Conservation (phyloP, 75 land plant genomes). For the Chamaecyparis obtusa region DNA sequence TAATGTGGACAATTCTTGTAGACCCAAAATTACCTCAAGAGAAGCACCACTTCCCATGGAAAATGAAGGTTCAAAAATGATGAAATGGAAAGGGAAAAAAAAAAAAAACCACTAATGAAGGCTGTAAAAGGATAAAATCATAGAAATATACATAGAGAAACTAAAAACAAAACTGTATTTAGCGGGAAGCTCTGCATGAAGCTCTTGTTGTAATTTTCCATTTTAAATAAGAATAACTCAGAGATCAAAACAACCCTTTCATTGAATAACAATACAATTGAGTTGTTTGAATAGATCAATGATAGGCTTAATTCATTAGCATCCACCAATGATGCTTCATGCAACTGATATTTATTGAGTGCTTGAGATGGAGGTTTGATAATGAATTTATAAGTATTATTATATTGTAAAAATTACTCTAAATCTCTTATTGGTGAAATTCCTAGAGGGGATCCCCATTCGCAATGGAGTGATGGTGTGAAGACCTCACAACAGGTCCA, state of each 20-base stretch:
- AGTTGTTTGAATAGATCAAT: no score
- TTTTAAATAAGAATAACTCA: neutral
- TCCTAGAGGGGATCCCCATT: no score
- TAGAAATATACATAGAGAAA: neutral
- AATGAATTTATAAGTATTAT: no score
- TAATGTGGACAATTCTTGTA: neutral
- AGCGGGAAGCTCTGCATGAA: neutral
- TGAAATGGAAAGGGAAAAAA: neutral
- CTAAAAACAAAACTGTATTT: neutral
- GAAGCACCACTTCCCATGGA: neutral
- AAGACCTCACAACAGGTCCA: no score
- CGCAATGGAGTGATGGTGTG: no score
- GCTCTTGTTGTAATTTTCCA: neutral
- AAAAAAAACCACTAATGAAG: neutral
- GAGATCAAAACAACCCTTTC: neutral
- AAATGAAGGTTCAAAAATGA: neutral
- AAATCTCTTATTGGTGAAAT: no score
- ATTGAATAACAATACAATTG: neutral
- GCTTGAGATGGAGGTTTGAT: no score
- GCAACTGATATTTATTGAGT: no score
- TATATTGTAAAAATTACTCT: no score
- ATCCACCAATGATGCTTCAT: no score
- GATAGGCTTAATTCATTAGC: neutral
- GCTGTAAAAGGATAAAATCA: no score
- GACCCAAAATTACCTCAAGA: neutral